These are phyloP conservation scores for Hibiscus tridactylites DNA, from an alignment of 345 rosid species.

Conservation along the genomic window DNA sequence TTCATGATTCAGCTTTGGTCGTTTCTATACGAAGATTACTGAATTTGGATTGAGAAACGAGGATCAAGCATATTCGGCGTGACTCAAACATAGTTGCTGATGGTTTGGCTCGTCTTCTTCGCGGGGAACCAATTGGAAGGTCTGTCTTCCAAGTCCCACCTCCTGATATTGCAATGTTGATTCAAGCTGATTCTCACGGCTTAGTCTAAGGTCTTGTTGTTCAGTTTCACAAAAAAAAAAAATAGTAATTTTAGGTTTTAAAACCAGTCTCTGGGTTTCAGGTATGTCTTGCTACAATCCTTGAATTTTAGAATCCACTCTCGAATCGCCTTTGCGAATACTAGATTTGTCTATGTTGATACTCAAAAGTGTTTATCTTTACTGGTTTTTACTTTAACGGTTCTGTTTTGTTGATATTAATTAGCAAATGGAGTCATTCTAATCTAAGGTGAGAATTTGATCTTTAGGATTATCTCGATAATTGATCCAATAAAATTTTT, in stretches of 20 bases:
- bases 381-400: background rate
- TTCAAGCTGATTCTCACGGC: too few species aligned
- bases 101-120: too few species aligned
- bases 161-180: too few species aligned
- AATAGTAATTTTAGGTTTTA: background rate
- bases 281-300: background rate
- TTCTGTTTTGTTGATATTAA: background rate
- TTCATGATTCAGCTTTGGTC: too few species aligned
- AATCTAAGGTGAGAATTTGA: background rate
- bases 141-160: too few species aligned
- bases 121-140: too few species aligned
- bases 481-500: background rate
- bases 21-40: too few species aligned
- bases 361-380: background rate
- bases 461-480: background rate
- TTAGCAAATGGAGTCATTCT: background rate
- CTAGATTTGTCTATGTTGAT: background rate
- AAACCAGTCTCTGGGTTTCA: background rate
- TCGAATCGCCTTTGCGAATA: background rate
- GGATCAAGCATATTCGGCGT: too few species aligned
- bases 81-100: too few species aligned
- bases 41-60: too few species aligned
- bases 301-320: background rate
- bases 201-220: too few species aligned
- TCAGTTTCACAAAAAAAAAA: too few species aligned